Evolutionary conservation across 2,329 filamentous ascomycete genomes (phyloP).

Genomic region (Didymosphaeria variabile): DNA sequence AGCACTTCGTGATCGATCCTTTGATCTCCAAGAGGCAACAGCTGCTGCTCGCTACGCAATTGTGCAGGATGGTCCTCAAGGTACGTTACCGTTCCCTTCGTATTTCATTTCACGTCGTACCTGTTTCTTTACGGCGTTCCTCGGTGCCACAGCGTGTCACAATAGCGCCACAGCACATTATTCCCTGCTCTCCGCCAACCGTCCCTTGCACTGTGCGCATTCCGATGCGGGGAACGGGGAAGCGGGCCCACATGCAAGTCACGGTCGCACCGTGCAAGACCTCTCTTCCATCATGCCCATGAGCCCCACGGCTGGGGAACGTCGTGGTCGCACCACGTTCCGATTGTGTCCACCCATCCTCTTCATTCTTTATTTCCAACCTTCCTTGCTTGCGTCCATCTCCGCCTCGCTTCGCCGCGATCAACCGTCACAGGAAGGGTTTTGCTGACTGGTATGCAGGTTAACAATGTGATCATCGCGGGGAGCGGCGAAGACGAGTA

Average conservation of each 20-base stretch:
- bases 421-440: neutral
- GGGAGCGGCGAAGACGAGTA: conserved; percentile 87
- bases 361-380: neutral
- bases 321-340: conserved; percentile 12
- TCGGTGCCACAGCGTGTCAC: conserved; percentile 15
- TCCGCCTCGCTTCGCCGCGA: conserved; percentile 3
- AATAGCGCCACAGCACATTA: conserved; percentile 12
- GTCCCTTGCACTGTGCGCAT: conserved; percentile 15
- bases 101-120: conserved; percentile 30
- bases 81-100: conserved; percentile 56
- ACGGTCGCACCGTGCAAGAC: conserved; percentile 20
- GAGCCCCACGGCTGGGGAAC: conserved; percentile 17
- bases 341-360: conserved; percentile 5
- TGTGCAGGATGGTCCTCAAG: conserved; percentile 83
- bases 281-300: conserved; percentile 15
- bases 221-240: conserved; percentile 20
- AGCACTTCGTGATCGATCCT: conserved; percentile 97
- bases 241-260: conserved; percentile 18
- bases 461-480: conserved; percentile 92
- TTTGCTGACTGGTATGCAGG: conserved; percentile 45
- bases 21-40: conserved; percentile 98
- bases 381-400: conserved; percentile 12
- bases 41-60: conserved; percentile 92
- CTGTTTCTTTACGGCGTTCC: conserved; percentile 16
- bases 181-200: conserved; percentile 19